phyloP scores from a whole-genome alignment of 2,329 filamentous ascomycete species.

The Capronia coronata region DNA sequence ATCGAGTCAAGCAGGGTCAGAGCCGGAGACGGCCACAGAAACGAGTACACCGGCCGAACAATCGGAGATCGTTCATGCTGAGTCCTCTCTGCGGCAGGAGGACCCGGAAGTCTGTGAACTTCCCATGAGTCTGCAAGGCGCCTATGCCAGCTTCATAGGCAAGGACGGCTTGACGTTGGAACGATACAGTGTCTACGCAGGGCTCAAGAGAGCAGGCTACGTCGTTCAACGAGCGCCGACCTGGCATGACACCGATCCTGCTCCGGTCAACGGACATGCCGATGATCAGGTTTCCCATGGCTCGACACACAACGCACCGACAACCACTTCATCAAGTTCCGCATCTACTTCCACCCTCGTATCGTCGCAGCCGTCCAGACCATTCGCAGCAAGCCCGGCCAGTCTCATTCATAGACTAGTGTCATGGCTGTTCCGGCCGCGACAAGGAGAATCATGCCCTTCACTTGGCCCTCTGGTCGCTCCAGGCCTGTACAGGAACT shows the following conservation, averaged over 20 bases:
- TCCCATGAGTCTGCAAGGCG: conserved; percentile 86
- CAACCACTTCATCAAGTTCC: background rate
- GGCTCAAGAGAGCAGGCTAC: conserved; percentile 77
- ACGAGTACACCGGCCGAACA: background rate
- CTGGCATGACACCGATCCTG: conserved; percentile 36
- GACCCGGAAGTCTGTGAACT: conserved; percentile 47
- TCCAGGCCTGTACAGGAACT: conserved; percentile 60
- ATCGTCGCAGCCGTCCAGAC: background rate
- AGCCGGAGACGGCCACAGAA: background rate
- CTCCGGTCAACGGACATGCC: conserved; percentile 17
- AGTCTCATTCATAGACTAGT: conserved; percentile 51
- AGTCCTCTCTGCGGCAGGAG: conserved; percentile 2
- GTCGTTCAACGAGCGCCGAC: conserved; percentile 65
- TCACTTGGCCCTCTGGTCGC: conserved; percentile 52
- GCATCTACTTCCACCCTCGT: background rate
- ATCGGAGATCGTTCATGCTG: background rate
- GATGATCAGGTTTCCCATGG: background rate
- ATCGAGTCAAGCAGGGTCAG: too few relatives aligned
- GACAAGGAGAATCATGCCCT: conserved; percentile 18
- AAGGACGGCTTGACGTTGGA: conserved; percentile 61
- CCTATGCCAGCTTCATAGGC: conserved; percentile 78
- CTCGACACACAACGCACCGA: background rate
- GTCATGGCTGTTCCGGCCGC: conserved; percentile 38
- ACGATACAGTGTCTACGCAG: conserved; percentile 80
- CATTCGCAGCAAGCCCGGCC: conserved; percentile 5